A percentile compares a stretch with the other conserved stretches of the same genome.
Evolutionary conservation across 2,329 filamentous ascomycete species (phyloP).

Genomic region (Helotiales sp.): DNA sequence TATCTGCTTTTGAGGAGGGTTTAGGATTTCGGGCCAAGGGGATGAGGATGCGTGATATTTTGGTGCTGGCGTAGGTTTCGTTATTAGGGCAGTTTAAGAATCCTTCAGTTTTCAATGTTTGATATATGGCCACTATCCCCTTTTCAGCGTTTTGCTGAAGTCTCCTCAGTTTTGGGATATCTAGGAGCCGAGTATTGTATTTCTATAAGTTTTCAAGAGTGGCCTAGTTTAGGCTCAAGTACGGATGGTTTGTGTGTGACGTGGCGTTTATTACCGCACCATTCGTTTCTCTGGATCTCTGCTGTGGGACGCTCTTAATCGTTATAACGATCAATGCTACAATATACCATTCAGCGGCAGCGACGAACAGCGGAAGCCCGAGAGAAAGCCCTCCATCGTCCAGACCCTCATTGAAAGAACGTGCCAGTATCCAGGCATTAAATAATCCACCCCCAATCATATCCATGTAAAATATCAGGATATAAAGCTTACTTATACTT

Average conservation of each 20-base stretch:
- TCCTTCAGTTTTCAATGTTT: too few relatives aligned
- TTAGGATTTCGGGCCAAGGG: too few relatives aligned
- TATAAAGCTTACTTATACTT: not conserved
- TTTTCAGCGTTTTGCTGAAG: too few relatives aligned
- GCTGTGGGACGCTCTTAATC: not conserved
- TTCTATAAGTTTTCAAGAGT: too few relatives aligned
- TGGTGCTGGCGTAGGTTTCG: too few relatives aligned
- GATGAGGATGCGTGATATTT: too few relatives aligned
- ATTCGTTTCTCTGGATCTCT: not conserved
- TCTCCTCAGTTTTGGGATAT: too few relatives aligned
- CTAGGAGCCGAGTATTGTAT: too few relatives aligned
- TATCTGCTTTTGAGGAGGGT: too few relatives aligned
- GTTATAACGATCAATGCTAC: not conserved
- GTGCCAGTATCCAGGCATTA: not conserved
- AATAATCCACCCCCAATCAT: not conserved
- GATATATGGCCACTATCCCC: too few relatives aligned
- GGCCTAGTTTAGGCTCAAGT: not conserved
- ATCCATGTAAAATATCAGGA: not conserved
- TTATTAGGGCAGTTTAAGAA: too few relatives aligned
- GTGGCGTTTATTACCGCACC: not conserved
- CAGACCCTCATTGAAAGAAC: not conserved
- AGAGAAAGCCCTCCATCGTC: not conserved
- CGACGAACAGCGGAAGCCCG: not conserved
- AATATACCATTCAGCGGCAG: not conserved
- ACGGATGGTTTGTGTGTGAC: not conserved